These are phyloP conservation scores for Phanerochaete sordida DNA, from an alignment of 768 basidiomycete species.

Conservation along the genomic window DNA sequence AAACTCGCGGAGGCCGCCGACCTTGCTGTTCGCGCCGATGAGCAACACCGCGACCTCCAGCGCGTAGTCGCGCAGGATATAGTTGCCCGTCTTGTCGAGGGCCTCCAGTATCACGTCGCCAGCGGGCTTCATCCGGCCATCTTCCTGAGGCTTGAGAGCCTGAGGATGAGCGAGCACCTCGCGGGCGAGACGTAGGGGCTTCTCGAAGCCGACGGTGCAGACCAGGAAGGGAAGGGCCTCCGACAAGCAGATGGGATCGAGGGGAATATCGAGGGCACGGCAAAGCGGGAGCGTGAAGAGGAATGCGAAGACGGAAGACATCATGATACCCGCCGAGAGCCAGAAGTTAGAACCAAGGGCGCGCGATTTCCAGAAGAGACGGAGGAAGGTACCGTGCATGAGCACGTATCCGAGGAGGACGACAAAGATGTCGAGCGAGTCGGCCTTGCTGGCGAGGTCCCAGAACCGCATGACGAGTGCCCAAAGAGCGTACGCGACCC, in stretches of 20 bases:
- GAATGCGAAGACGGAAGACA: constrained; percentile 79
- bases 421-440: constrained; percentile 92
- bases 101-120: constrained; percentile 84
- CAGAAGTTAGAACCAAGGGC: constrained; percentile 76
- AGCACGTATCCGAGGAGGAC: constrained; percentile 91
- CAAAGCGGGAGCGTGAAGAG: constrained; percentile 78
- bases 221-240: constrained; percentile 98
- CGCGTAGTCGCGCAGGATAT: constrained; percentile 89
- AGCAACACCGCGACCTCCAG: constrained; percentile 89
- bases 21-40: constrained; percentile 82
- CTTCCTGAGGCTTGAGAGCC: constrained; percentile 27
- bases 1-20: constrained; percentile 89
- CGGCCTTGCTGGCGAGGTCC: constrained; percentile 88
- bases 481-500: constrained; percentile 85
- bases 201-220: constrained; percentile 97
- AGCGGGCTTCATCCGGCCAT: constrained; percentile 63
- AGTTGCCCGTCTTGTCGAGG: constrained; percentile 71
- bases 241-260: constrained; percentile 90
- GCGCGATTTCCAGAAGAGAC: constrained; percentile 84
- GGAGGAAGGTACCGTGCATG: constrained; percentile 95
- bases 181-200: constrained; percentile 87
- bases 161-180: constrained; percentile 87
- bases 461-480: constrained; percentile 80
- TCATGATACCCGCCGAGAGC: constrained; percentile 73
- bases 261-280: constrained; percentile 74